These are phyloP conservation scores for Aspergillus aculeatinus DNA, from an alignment of 2,329 filamentous ascomycete genomes.

Conservation along the genomic window DNA sequence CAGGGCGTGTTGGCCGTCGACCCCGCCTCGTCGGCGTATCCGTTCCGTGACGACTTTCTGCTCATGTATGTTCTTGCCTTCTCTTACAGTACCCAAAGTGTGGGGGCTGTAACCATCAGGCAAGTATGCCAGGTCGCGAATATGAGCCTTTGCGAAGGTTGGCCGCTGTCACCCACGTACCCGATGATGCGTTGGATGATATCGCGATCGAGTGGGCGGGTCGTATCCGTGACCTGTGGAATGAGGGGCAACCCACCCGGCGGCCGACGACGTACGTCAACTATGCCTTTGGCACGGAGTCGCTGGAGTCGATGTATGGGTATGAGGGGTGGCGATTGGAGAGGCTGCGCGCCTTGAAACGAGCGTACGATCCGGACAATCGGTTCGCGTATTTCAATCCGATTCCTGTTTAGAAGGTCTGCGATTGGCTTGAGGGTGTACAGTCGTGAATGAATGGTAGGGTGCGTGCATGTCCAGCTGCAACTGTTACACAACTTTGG, in stretches of 20 bases:
- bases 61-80: background rate
- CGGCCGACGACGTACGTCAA: background rate
- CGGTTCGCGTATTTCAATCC: background rate
- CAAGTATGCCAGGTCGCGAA: too few relatives aligned
- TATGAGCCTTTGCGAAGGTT: too few relatives aligned
- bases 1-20: background rate
- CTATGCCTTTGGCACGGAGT: conserved; percentile 2
- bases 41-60: background rate
- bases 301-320: background rate
- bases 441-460: too few relatives aligned
- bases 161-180: too few relatives aligned
- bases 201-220: too few relatives aligned
- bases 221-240: background rate
- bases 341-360: background rate
- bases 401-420: background rate
- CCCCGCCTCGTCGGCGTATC: background rate
- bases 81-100: rapidly evolving
- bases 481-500: too few relatives aligned
- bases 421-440: too few relatives aligned
- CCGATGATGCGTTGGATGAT: too few relatives aligned
- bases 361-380: background rate
- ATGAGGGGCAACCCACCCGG: background rate
- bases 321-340: conserved; percentile 4
- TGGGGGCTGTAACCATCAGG: too few relatives aligned
- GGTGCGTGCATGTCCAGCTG: too few relatives aligned